These are phyloP conservation scores for Shiraia sp. DNA, from an alignment of 2,329 filamentous ascomycete species.

Conservation along the genomic window DNA sequence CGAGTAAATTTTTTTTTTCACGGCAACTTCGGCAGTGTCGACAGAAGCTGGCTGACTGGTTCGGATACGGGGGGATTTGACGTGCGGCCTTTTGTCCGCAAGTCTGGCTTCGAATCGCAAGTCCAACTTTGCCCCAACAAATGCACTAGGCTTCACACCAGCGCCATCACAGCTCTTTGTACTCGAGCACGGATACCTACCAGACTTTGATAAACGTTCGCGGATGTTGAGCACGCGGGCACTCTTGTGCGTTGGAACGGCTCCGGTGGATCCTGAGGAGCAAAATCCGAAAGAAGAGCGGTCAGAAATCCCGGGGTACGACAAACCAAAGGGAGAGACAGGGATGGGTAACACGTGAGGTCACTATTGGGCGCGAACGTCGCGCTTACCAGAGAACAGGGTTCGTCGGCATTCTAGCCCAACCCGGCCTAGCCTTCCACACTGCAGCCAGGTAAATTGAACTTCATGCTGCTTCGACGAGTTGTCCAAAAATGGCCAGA, in stretches of 20 bases:
- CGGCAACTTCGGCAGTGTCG: too few relatives aligned
- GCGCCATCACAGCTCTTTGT: neutral
- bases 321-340: neutral
- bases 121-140: too few relatives aligned
- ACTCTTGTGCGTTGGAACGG: neutral
- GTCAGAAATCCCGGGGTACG: constrained; percentile 4
- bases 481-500: neutral
- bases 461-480: constrained; percentile 10
- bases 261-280: neutral
- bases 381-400: constrained; percentile 3
- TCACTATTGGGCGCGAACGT: constrained; percentile 9
- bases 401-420: constrained; percentile 15
- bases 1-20: too few relatives aligned
- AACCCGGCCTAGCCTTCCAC: constrained; percentile 9
- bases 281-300: constrained; percentile 9
- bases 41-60: too few relatives aligned
- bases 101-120: too few relatives aligned
- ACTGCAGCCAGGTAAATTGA: constrained; percentile 15
- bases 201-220: constrained; percentile 2
- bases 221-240: constrained; percentile 12
- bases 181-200: neutral
- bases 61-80: too few relatives aligned
- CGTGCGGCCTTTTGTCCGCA: too few relatives aligned
- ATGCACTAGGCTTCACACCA: too few relatives aligned
- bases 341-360: constrained; percentile 11